Evolutionary conservation across 106 monocot species (phyloP).

Genomic region (Xerophyta viscosa): DNA sequence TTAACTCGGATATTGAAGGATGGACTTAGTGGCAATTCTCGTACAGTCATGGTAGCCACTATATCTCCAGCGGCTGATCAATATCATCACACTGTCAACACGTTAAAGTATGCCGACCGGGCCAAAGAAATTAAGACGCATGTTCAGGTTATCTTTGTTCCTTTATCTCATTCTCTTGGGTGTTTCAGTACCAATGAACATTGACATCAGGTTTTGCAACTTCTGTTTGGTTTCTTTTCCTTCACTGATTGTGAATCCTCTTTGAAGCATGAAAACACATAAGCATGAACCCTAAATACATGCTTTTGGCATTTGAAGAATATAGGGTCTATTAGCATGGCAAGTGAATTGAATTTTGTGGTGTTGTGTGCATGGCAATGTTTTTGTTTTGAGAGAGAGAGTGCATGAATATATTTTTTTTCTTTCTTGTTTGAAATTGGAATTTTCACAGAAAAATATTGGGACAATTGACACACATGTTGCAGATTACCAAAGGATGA

Average conservation of each 20-base stretch:
- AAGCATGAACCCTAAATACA: too few species aligned
- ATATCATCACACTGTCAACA: conserved; percentile 94
- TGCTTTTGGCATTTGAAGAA: too few species aligned
- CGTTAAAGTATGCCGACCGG: conserved; percentile 96
- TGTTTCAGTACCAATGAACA: not conserved
- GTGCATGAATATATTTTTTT: too few species aligned
- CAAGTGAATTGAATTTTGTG: too few species aligned
- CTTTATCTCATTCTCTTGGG: conserved; percentile 8
- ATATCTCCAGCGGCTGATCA: conserved; percentile 94
- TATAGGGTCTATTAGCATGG: too few species aligned
- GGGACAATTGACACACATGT: conserved; percentile 90
- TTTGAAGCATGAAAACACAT: too few species aligned
- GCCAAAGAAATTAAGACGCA: conserved; percentile 99
- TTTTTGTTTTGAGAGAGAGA: too few species aligned
- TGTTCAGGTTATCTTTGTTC: conserved; percentile 50
- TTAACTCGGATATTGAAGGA: conserved; percentile 96
- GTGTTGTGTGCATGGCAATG: too few species aligned
- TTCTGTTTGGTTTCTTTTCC: too few species aligned
- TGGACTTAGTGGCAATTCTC: conserved; percentile 97
- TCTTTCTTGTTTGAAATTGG: too few species aligned
- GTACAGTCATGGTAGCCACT: conserved; percentile 94
- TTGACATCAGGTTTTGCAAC: too few species aligned
- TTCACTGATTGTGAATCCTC: too few species aligned
- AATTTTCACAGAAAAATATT: conserved; percentile 83
- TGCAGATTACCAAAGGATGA: conserved; percentile 89